Evolutionary conservation across 2,329 filamentous ascomycete genomes (phyloP).

Genomic region (Rhexocercosporidium sp.): DNA sequence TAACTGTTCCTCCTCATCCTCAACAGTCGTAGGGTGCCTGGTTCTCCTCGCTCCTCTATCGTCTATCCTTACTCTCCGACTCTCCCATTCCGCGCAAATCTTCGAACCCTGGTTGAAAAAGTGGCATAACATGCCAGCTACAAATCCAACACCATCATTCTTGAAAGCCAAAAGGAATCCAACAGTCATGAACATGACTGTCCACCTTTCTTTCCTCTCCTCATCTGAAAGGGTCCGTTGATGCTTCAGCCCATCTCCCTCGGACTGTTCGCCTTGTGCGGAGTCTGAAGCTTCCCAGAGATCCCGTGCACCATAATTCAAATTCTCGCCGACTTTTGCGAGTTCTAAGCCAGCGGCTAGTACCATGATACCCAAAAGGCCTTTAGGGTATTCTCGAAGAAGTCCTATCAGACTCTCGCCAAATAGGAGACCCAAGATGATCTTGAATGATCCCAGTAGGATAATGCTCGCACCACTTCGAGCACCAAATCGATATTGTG

Average conservation of each 20-base stretch:
- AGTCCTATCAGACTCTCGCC: slow-evolving; percentile 75
- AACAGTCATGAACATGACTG: slow-evolving; percentile 87
- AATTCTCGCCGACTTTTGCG: slow-evolving; percentile 79
- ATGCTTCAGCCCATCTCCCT: slow-evolving; percentile 42
- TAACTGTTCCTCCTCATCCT: slow-evolving; percentile 27
- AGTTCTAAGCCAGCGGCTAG: slow-evolving; percentile 88
- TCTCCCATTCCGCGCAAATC: slow-evolving; percentile 24
- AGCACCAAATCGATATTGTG: slow-evolving; percentile 89
- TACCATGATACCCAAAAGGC: slow-evolving; percentile 85
- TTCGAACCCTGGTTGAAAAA: slow-evolving; percentile 58
- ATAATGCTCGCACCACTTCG: slow-evolving; percentile 85
- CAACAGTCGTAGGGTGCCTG: slow-evolving; percentile 16
- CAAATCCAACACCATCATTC: slow-evolving; percentile 88
- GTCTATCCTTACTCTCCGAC: slow-evolving; percentile 14
- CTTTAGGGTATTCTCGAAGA: slow-evolving; percentile 74
- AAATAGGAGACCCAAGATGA: slow-evolving; percentile 76
- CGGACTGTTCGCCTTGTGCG: slow-evolving; percentile 37
- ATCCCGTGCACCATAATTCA: slow-evolving; percentile 74
- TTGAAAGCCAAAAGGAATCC: slow-evolving; percentile 83
- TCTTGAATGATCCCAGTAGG: slow-evolving; percentile 76
- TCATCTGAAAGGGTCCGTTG: slow-evolving; percentile 64
- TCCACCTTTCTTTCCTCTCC: slow-evolving; percentile 79
- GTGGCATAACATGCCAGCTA: slow-evolving; percentile 81
- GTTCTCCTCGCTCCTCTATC: slow-evolving; percentile 19
- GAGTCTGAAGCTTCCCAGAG: slow-evolving; percentile 60